These are phyloP conservation scores for Fistulinella prunicolor DNA, from an alignment of 768 basidiomycete species.

Conservation along the genomic window DNA sequence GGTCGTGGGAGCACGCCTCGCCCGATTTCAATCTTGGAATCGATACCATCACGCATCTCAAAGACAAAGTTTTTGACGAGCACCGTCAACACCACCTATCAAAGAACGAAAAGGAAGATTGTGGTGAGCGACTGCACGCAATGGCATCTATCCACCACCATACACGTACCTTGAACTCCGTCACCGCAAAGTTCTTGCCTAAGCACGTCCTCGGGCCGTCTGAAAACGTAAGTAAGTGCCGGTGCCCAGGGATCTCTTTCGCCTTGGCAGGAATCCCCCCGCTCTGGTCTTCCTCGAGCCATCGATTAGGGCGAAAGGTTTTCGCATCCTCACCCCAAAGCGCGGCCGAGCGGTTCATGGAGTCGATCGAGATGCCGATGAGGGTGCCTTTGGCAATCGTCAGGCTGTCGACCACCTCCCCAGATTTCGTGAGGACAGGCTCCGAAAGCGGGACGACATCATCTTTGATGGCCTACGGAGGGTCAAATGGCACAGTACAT, in stretches of 20 bases:
- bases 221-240: neutral
- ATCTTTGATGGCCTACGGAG: neutral
- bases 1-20: neutral
- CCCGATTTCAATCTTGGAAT: neutral
- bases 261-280: neutral
- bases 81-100: neutral
- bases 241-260: neutral
- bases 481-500: no score
- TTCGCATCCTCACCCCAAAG: neutral
- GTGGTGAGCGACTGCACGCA: no score
- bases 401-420: neutral
- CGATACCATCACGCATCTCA: neutral
- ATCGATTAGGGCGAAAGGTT: neutral
- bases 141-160: no score
- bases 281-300: neutral
- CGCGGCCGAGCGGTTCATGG: neutral
- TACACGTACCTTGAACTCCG: neutral
- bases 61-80: neutral
- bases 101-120: no score
- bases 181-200: neutral
- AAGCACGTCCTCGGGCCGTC: neutral
- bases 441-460: neutral
- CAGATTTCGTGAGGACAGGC: neutral
- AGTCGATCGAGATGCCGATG: neutral
- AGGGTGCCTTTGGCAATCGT: neutral